phyloP scores from a whole-genome alignment of 148 eudicot genomes.

The Limonium bicolor region DNA sequence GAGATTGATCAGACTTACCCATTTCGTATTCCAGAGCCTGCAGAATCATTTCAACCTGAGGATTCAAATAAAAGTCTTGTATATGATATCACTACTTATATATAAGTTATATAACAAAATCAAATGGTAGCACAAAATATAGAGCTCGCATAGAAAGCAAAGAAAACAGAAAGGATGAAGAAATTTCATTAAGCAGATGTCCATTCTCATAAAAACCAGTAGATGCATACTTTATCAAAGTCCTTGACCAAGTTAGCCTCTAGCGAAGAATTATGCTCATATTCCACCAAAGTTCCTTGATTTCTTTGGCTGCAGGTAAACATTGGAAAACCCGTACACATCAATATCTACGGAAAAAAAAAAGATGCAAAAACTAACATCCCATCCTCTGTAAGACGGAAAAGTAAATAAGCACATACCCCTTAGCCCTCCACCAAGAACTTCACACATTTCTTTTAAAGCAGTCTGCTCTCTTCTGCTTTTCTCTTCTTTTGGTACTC shows the following conservation, averaged over 20 bases:
- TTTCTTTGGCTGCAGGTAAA: slow-evolving; percentile 70
- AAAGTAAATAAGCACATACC: slow-evolving; percentile 24
- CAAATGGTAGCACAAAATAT: too few relatives aligned
- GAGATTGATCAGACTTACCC: slow-evolving; percentile 58
- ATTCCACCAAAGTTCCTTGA: slow-evolving; percentile 88
- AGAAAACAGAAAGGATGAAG: too few relatives aligned
- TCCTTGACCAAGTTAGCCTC: slow-evolving; percentile 98
- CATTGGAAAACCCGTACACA: too few relatives aligned
- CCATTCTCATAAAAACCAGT: too few relatives aligned
- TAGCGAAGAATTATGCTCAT: slow-evolving; percentile 75
- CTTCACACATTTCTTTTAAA: slow-evolving; percentile 79
- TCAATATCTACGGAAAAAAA: slow-evolving; percentile 4
- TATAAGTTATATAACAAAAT: too few relatives aligned
- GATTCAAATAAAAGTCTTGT: background rate
- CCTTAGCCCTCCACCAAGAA: slow-evolving; percentile 93
- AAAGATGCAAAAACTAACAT: background rate
- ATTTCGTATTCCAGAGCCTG: slow-evolving; percentile 94
- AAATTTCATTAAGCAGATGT: too few relatives aligned
- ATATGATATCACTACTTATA: too few relatives aligned
- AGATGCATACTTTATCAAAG: slow-evolving; percentile 74
- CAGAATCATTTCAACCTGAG: slow-evolving; percentile 98
- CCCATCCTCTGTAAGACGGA: too few relatives aligned
- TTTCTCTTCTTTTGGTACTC: slow-evolving; percentile 83
- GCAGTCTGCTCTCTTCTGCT: slow-evolving; percentile 87
- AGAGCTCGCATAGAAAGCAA: too few relatives aligned